Evolutionary conservation across 2,329 filamentous ascomycete species (phyloP), one percentile per base, ranked within the genome.

Genomic region (Colletotrichum lini): DNA sequence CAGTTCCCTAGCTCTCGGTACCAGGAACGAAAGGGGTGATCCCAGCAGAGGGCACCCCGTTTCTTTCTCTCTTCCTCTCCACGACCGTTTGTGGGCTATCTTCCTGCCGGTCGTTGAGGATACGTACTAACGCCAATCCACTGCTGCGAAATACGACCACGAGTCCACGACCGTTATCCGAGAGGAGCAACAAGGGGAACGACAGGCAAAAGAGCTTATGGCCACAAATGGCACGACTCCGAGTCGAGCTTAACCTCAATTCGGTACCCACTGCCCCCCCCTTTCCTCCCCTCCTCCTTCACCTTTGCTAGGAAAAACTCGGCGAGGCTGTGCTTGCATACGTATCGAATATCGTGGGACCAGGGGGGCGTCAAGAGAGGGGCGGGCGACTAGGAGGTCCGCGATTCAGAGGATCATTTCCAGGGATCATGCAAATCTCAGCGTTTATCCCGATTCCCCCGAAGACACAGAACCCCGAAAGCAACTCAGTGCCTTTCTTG

Each of bases 351-450:
- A 67, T 53, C 68, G 40, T 71, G 57, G 68, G 58, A 45, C 52
- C 30, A 57, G 35, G 26, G 26, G 26, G 26, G 26, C 26, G 26
- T 26, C 26, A 26, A 26, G 35, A 3, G 23, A 16, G 44, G 21
- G 54, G 64, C 49, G 15, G 45, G 5, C 23, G 53, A 58, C 68
- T 47, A 23, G 44, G 63, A 54, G 56, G 53, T 52, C 66, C 66
- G 69, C 65, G 69, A 72, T 72, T 72, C 69, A 70, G 59, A 72
- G 70, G 70, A 70, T 72, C 65, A 70, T 60, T 56, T 61, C 49
- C 70, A 69, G 66, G 70, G 70, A 72, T 72, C 65, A 70, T 72
- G 70, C 70, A 72, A 72, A 72, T 72, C 70, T 59, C 42, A 72
- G 59, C 42, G 68, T 63, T 52, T 52, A 54, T 69, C 70, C 65